Conservation (phyloP, 2,329 filamentous ascomycete species). For the Beauveria sp. region DNA sequence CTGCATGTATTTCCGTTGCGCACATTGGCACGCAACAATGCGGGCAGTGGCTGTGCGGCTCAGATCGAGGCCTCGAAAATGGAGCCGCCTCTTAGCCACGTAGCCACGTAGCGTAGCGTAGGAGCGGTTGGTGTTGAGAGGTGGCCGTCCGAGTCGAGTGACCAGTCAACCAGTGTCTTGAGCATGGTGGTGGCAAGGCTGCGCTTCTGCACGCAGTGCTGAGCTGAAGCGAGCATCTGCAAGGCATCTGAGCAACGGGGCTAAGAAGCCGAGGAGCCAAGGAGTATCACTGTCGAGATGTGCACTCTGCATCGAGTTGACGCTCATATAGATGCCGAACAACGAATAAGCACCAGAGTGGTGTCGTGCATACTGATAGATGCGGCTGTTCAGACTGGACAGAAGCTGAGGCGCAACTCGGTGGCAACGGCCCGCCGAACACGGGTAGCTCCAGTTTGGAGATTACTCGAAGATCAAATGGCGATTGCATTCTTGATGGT, state of each 20-base stretch:
- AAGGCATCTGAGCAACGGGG: not conserved
- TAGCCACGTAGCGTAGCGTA: not conserved
- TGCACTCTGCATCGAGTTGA: not conserved
- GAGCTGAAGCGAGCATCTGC: not conserved
- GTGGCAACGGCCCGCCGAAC: not conserved
- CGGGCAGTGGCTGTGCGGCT: slow-evolving; percentile 4
- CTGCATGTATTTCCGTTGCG: slow-evolving; percentile 1
- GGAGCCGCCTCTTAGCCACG: not conserved
- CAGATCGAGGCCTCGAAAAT: not conserved
- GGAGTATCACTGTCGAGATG: not conserved
- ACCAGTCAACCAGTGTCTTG: not conserved
- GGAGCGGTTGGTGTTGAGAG: not conserved
- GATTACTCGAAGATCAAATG: not conserved
- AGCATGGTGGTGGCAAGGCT: not conserved
- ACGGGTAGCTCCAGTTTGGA: not conserved
- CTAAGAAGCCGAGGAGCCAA: no score
- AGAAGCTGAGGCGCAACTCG: not conserved
- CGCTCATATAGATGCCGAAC: not conserved
- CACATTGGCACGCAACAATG: not conserved
- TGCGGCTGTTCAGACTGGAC: not conserved
- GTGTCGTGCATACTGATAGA: not conserved
- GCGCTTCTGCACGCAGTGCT: not conserved
- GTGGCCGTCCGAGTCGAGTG: not conserved
- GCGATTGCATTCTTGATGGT: not conserved
- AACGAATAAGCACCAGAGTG: not conserved